phyloP scores from a whole-genome alignment of 352 stramenopile genomes.

The Phytopythium helicoides region DNA sequence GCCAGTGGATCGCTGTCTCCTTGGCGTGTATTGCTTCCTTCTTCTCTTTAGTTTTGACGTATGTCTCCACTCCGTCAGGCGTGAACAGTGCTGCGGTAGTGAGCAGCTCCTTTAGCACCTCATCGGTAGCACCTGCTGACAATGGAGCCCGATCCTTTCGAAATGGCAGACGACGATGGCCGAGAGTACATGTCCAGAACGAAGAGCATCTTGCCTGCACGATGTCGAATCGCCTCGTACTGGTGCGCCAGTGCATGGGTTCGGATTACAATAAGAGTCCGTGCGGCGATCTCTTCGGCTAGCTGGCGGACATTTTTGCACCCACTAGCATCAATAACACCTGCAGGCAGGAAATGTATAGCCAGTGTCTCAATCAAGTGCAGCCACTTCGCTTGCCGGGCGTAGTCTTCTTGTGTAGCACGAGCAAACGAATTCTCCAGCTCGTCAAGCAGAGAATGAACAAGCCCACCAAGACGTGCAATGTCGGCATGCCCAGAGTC shows the following conservation, averaged over 20 bases:
- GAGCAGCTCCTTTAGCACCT: no score
- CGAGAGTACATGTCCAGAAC: constrained; percentile 20
- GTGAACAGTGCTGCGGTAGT: no score
- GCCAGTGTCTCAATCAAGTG: constrained; percentile 48
- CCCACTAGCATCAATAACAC: no score
- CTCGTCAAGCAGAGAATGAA: constrained; percentile 44
- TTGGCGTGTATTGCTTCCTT: constrained; percentile 21
- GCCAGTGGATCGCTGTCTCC: constrained; percentile 73
- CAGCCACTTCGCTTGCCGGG: constrained; percentile 75
- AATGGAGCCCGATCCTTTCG: constrained; percentile 9
- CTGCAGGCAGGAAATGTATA: constrained; percentile 52
- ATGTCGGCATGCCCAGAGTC: no score
- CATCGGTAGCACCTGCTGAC: no score
- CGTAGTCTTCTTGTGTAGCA: constrained; percentile 62
- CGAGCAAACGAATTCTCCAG: constrained; percentile 56
- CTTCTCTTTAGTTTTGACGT: no score
- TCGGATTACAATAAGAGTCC: no score
- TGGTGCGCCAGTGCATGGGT: constrained; percentile 53
- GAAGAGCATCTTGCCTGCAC: constrained; percentile 53
- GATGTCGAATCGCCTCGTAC: constrained; percentile 83
- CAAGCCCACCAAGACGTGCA: no score
- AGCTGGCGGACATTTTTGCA: constrained; percentile 17
- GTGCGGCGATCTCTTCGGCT: no score
- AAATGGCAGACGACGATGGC: constrained; percentile 9
- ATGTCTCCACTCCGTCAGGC: no score